These are phyloP conservation scores for Talaromyces nanjingensis DNA, from an alignment of 495 filamentous ascomycete species.

Conservation along the genomic window DNA sequence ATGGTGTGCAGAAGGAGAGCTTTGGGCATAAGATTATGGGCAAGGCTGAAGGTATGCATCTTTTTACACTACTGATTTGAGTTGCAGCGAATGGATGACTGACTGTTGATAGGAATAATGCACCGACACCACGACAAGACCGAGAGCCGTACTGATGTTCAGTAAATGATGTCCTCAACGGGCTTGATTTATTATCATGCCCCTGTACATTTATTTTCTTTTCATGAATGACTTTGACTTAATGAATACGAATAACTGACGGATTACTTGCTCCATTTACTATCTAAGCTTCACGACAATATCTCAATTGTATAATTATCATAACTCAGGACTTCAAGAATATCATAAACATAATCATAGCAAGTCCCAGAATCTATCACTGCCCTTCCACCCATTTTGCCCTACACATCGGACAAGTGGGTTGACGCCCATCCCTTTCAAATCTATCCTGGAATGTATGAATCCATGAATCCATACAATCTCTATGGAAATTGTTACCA, in stretches of 20 bases:
- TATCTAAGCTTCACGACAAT: background rate
- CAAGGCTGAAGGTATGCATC: slow-evolving; percentile 9
- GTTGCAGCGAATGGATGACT: too few species aligned
- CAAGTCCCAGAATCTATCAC: background rate
- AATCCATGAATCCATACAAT: slow-evolving; percentile 61
- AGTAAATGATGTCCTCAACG: background rate
- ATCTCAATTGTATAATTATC: too few species aligned
- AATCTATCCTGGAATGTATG: slow-evolving; percentile 4
- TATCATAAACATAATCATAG: background rate
- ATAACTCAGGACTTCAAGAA: too few species aligned
- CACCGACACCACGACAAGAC: slow-evolving; percentile 1
- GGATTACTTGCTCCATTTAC: background rate
- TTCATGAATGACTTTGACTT: background rate
- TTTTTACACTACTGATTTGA: too few species aligned
- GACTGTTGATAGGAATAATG: background rate
- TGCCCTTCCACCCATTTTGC: background rate
- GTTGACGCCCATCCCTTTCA: slow-evolving; percentile 11
- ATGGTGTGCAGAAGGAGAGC: background rate
- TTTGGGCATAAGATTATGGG: slow-evolving; percentile 1
- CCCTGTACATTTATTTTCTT: background rate
- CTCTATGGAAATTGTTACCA: slow-evolving; percentile 63
- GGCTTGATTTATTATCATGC: background rate
- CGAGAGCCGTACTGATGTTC: background rate
- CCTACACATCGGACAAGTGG: slow-evolving; percentile 17
- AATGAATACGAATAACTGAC: background rate